These are phyloP conservation scores for Candida peoriensis DNA, from an alignment of 805 yeast genomes.

Conservation along the genomic window DNA sequence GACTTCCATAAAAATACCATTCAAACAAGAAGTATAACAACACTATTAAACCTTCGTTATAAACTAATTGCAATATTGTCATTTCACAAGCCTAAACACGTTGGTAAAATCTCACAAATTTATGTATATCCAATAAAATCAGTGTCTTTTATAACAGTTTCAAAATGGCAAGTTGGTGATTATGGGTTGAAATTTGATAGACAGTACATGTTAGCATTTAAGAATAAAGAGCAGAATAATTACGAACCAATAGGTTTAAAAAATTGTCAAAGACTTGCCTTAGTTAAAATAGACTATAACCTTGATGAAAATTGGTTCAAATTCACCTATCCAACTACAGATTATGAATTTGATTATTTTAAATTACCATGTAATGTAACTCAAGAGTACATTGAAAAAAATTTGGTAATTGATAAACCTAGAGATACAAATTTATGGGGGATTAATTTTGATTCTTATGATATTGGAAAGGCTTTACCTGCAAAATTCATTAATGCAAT, in stretches of 20 bases:
- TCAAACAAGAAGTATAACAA: too few relatives aligned
- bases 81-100: too few relatives aligned
- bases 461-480: slow-evolving; percentile 19
- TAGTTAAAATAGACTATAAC: slow-evolving; percentile 12
- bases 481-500: slow-evolving; percentile 13
- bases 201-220: slow-evolving; percentile 18
- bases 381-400: slow-evolving; percentile 12
- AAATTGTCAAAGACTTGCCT: slow-evolving; percentile 12
- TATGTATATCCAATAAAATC: slow-evolving; percentile 20
- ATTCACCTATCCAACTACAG: slow-evolving; percentile 17
- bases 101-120: slow-evolving; percentile 10
- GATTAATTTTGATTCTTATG: slow-evolving; percentile 12
- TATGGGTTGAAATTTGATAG: slow-evolving; percentile 20
- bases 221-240: slow-evolving; percentile 9
- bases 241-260: slow-evolving; percentile 16
- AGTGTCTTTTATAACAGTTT: slow-evolving; percentile 7
- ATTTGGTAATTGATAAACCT: slow-evolving; percentile 4
- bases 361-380: slow-evolving; percentile 17
- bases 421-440: slow-evolving; percentile 18
- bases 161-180: slow-evolving; percentile 18
- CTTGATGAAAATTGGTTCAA: slow-evolving; percentile 18
- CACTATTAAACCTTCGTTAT: too few relatives aligned
- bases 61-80: too few relatives aligned
- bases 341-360: slow-evolving; percentile 9
- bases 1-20: too few relatives aligned